A percentile compares a stretch with the other conserved stretches of the same genome.
Conservation (phyloP, 169 alveolate species). For the Plasmodium coatneyi region DNA sequence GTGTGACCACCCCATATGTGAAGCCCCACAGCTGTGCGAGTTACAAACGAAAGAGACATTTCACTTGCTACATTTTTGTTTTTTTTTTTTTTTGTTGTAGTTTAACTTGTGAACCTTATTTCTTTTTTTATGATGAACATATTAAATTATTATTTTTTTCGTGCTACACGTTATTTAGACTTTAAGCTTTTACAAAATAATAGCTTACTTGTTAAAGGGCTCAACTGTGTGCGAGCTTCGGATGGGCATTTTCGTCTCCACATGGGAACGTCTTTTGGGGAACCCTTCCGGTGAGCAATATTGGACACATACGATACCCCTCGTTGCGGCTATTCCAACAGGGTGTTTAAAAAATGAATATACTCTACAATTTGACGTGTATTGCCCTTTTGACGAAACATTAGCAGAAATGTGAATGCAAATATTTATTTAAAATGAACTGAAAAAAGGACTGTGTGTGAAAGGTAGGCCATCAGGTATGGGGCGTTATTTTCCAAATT, state of each 20-base stretch:
- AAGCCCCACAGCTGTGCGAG: not conserved
- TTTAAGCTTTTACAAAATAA: conserved; percentile 5
- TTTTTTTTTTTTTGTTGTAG: not conserved
- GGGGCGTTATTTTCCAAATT: not conserved
- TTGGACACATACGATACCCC: not conserved
- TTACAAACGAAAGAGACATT: not conserved
- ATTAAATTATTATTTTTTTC: conserved; percentile 2
- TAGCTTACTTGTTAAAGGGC: conserved; percentile 1
- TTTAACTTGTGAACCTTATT: conserved; percentile 1
- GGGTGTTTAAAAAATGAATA: not conserved
- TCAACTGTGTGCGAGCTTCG: not conserved
- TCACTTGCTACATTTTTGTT: not conserved
- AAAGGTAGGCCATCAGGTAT: not conserved
- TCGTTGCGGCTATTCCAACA: not conserved
- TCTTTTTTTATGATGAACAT: not conserved
- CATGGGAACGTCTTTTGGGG: not conserved
- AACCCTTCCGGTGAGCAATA: not conserved
- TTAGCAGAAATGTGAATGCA: not conserved
- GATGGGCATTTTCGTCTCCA: not conserved
- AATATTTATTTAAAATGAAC: not conserved
- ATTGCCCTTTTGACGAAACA: not conserved
- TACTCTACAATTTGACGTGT: not conserved
- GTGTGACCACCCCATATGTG: not conserved
- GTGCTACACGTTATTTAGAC: not conserved
- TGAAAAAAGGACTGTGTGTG: not conserved